Percentiles rank a stretch among this genome's conserved stretches.
Evolutionary conservation across 2,329 filamentous ascomycete genomes (phyloP).

Genomic region (Beauveria varroae): DNA sequence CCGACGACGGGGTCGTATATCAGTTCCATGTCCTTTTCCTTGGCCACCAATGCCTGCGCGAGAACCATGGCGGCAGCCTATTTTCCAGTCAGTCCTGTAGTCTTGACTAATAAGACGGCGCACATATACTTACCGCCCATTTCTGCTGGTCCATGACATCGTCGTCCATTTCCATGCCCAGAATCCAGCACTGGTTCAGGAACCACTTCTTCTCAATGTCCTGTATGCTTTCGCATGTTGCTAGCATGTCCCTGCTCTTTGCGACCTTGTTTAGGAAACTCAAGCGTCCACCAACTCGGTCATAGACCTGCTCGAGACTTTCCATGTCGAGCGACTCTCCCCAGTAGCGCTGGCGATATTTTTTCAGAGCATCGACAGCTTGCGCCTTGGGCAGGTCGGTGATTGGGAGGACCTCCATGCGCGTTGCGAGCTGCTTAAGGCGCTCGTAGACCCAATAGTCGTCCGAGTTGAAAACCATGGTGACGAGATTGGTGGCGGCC

Average conservation of each 20-base stretch:
- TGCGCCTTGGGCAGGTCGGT: constrained; percentile 72
- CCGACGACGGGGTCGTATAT: constrained; percentile 60
- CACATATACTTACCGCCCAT: constrained; percentile 61
- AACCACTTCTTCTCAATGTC: constrained; percentile 69
- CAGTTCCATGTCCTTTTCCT: constrained; percentile 58
- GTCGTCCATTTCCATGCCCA: constrained; percentile 75
- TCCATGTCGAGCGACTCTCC: constrained; percentile 47
- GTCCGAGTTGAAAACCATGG: constrained; percentile 89
- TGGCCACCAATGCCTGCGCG: constrained; percentile 82
- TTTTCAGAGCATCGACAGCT: constrained; percentile 68
- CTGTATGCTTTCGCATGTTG: constrained; percentile 67
- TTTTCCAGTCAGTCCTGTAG: not conserved
- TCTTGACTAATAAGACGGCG: not conserved
- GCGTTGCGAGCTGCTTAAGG: constrained; percentile 82
- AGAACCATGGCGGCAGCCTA: constrained; percentile 89
- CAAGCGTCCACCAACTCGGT: constrained; percentile 78
- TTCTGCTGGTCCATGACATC: constrained; percentile 99
- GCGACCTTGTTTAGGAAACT: constrained; percentile 86
- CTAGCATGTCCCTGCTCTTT: constrained; percentile 74
- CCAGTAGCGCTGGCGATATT: constrained; percentile 76
- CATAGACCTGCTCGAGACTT: constrained; percentile 70
- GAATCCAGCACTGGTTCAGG: constrained; percentile 67
- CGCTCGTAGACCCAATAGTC: constrained; percentile 99
- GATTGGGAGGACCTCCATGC: constrained; percentile 89
- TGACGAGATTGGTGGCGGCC: constrained; percentile 86